Conservation (phyloP, 148 eudicot species). For the Agrostemma githago region DNA sequence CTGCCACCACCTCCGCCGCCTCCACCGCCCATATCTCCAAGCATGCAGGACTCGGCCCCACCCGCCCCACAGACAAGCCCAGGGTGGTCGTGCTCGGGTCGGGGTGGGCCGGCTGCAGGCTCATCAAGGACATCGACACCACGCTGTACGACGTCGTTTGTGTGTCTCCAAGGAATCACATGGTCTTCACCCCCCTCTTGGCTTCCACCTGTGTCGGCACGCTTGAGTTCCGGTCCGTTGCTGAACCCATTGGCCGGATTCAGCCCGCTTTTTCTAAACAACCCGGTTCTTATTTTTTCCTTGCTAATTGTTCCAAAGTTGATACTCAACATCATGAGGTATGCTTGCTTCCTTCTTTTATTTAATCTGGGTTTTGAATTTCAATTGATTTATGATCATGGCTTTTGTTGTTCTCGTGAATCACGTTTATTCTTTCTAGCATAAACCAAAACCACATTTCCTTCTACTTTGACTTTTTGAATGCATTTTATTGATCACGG, state of each 20-base stretch:
- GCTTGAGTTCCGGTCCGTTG: slow-evolving; percentile 91
- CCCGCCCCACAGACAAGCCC: slow-evolving; percentile 70
- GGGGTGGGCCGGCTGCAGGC: slow-evolving; percentile 97
- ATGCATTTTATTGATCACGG: not conserved
- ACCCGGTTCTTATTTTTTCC: slow-evolving; percentile 77
- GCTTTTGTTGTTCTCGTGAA: not conserved
- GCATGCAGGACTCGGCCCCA: slow-evolving; percentile 56
- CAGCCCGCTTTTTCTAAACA: slow-evolving; percentile 83
- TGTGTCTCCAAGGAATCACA: slow-evolving; percentile 90
- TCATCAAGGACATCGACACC: slow-evolving; percentile 75
- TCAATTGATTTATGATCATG: not conserved
- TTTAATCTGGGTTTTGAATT: not conserved
- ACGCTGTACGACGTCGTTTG: slow-evolving; percentile 71
- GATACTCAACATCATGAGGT: slow-evolving; percentile 68
- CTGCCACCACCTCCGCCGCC: not conserved
- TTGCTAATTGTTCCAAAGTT: slow-evolving; percentile 60
- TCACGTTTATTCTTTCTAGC: too few relatives aligned
- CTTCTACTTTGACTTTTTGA: not conserved
- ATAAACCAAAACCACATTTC: not conserved
- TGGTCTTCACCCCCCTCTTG: slow-evolving; percentile 90
- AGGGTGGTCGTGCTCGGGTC: slow-evolving; percentile 83
- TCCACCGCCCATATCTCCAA: not conserved
- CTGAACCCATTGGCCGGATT: slow-evolving; percentile 84
- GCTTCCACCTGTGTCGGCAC: slow-evolving; percentile 98
- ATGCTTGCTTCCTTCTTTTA: not conserved